Percentiles rank a stretch among this genome's conserved stretches.
Evolutionary conservation across 1,284 basidiomycete species (phyloP).

Genomic region (Xerocomus amazonicus): DNA sequence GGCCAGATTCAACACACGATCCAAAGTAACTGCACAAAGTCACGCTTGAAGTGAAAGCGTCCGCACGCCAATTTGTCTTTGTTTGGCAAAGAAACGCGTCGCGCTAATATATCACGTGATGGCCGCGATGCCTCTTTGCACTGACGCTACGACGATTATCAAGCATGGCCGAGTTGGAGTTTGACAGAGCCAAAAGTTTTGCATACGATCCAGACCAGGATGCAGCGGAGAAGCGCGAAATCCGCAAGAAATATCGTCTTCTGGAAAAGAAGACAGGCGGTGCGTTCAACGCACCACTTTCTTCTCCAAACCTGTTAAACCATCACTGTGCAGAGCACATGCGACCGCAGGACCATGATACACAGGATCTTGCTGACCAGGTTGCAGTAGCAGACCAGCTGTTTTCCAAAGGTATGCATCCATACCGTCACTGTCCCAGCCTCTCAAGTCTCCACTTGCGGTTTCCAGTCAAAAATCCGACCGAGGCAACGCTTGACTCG

Average conservation of each 20-base stretch:
- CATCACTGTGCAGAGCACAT: constrained; percentile 26
- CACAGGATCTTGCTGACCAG: constrained; percentile 52
- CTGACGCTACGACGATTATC: not conserved
- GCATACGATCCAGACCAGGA: constrained; percentile 79
- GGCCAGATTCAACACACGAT: too few species aligned
- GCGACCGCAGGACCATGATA: constrained; percentile 52
- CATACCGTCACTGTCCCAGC: constrained; percentile 4
- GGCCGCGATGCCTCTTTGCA: not conserved
- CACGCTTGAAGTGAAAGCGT: not conserved
- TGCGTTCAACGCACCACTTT: constrained; percentile 25
- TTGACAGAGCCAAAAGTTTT: constrained; percentile 26
- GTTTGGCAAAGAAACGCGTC: constrained; percentile 28
- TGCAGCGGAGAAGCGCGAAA: constrained; percentile 65
- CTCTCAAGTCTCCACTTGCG: constrained; percentile 5
- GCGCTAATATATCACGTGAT: constrained; percentile 27
- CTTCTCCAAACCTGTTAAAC: not conserved
- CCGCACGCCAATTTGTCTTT: constrained; percentile 14
- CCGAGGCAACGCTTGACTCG: constrained; percentile 79
- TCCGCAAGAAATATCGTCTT: constrained; percentile 69
- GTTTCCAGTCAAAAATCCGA: constrained; percentile 64
- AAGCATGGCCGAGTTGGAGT: constrained; percentile 13
- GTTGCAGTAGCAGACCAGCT: constrained; percentile 55
- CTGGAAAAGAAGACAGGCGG: constrained; percentile 62
- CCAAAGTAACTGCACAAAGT: too few species aligned
- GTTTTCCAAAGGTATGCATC: constrained; percentile 54